A percentile compares a stretch with the other conserved stretches of the same genome.
phyloP scores from a whole-genome alignment of 1,284 basidiomycete genomes.

The Hymenochaete sp. region DNA sequence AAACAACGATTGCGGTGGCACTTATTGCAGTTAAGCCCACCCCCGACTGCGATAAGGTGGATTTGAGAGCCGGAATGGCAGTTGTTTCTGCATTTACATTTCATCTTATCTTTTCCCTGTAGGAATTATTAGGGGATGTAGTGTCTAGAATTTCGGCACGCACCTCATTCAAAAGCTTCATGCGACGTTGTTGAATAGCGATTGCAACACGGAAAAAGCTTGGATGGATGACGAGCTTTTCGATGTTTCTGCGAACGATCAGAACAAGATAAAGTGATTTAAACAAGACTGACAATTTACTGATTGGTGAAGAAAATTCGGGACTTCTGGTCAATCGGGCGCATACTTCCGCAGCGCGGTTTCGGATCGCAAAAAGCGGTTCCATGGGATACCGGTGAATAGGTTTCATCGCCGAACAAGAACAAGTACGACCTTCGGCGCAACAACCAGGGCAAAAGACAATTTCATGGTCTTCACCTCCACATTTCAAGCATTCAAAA shows the following conservation, averaged over 20 bases:
- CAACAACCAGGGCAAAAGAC: conserved; percentile 63
- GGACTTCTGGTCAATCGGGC: conserved; percentile 10
- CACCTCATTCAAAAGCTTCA: too few species aligned
- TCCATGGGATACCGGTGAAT: conserved; percentile 42
- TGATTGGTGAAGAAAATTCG: conserved; percentile 14
- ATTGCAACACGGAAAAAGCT: too few species aligned
- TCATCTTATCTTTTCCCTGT: too few species aligned
- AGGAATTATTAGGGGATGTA: too few species aligned
- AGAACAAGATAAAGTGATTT: background rate
- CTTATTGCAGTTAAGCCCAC: conserved; percentile 34
- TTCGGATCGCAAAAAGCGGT: conserved; percentile 32
- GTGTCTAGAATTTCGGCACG: too few species aligned
- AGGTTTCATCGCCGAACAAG: conserved; percentile 48
- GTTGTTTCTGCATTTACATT: too few species aligned
- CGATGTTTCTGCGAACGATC: background rate
- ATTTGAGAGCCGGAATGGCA: too few species aligned
- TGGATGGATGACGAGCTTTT: conserved; percentile 4
- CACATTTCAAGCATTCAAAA: conserved; percentile 53
- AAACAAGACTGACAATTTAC: background rate
- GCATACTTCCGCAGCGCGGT: conserved; percentile 28
- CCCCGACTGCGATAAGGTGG: conserved; percentile 25
- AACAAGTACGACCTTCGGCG: conserved; percentile 60
- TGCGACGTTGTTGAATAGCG: too few species aligned
- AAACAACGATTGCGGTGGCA: conserved; percentile 49
- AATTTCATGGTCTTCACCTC: conserved; percentile 27